phyloP scores from a whole-genome alignment of 2,329 filamentous ascomycete genomes.

The Calonectria honghensis region DNA sequence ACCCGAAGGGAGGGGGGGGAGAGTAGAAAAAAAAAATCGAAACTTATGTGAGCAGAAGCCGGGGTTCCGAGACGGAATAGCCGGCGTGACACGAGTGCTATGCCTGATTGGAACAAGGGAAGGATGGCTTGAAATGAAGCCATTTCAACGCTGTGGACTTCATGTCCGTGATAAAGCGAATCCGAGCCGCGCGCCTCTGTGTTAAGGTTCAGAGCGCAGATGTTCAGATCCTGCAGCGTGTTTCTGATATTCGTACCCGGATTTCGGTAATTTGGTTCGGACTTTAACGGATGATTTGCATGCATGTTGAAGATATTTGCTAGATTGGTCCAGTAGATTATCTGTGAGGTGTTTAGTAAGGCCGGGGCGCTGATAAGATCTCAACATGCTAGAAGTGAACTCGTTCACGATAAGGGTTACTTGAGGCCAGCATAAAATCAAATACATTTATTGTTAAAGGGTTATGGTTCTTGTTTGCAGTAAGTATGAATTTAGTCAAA shows the following conservation, averaged over 20 bases:
- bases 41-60: background rate
- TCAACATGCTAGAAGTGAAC: background rate
- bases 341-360: background rate
- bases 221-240: background rate
- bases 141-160: too few species aligned
- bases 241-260: background rate
- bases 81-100: background rate
- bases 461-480: background rate
- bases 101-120: background rate
- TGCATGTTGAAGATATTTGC: background rate
- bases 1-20: background rate
- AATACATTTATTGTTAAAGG: background rate
- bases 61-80: background rate
- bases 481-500: background rate
- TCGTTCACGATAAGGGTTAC: background rate
- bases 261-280: background rate
- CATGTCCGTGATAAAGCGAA: background rate
- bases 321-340: background rate
- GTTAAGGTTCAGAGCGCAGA: background rate
- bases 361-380: background rate
- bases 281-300: background rate
- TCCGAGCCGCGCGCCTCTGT: background rate
- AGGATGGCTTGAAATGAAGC: background rate
- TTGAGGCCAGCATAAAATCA: background rate
- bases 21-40: background rate